Base-by-base conservation (phyloP, 2,329 filamentous ascomycete genomes). In the Lojkania enalia region DNA sequence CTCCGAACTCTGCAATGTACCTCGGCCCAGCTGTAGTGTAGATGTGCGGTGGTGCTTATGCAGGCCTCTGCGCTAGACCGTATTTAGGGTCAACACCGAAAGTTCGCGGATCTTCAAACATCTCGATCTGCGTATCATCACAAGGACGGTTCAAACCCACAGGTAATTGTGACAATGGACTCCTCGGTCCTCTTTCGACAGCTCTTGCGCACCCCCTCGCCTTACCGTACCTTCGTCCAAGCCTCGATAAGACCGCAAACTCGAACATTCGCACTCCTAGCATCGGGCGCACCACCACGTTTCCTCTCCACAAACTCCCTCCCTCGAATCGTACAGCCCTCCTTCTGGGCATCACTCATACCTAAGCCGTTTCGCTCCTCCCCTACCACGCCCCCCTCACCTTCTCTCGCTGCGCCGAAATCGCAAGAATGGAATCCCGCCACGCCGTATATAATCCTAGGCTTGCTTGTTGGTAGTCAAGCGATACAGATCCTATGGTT, bases 401-500 rank as follows among this genome's bases (percentile, higher is more conserved):
- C 35, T 27, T 37, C 23, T 31, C 20, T 35, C 37, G 42, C 35
- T 3, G 18, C 13, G 13, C 44, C 58, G n/a, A 44, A 46, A 29
- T 15, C 62, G 3, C 63, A 68, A 53, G 67, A 65, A n/a, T 74
- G 72, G 69, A 75, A 76, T 15, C 78, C 90, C 18, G 79, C 79
- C 2, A 79, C 90, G 13, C 56, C 80, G 48, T 91, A 87, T 71
- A 83, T 92, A 46, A 63, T 81, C 46, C 67, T 83, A 2, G 77
- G 87, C 4, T 76, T 90, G 30, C 79, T 97, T 52, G 92, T 97
- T 53, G 95, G 95, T 3, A 96, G 90, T 50, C 95, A 96, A 78
- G 88, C 92, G 12, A 96, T 99, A 58, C 88, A 96, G 61, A 88
- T 94, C 78, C 86, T 99, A 62, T 79, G 84, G 25, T 69, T 97